These are phyloP conservation scores for Aspergillus coremiiformis DNA, from an alignment of 495 filamentous ascomycete species.

Conservation along the genomic window DNA sequence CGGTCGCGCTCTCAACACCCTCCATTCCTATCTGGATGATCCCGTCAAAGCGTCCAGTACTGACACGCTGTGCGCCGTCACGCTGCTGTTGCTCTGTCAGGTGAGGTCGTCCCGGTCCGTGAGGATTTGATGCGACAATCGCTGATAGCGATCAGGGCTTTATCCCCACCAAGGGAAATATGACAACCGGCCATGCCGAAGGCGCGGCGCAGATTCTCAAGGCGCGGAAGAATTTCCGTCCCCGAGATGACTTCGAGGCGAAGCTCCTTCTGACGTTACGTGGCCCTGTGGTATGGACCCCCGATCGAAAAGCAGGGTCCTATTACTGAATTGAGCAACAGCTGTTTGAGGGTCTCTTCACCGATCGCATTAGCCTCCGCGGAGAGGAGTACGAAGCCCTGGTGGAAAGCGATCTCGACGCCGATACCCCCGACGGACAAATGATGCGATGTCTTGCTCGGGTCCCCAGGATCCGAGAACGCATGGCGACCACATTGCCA, in stretches of 20 bases:
- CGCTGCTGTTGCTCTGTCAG: slow-evolving; percentile 36
- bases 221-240: slow-evolving; percentile 24
- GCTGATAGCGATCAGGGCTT: slow-evolving; percentile 4
- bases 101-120: not conserved
- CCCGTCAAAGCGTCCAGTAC: slow-evolving; percentile 26
- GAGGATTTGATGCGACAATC: not conserved
- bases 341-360: slow-evolving; percentile 38
- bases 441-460: slow-evolving; percentile 24
- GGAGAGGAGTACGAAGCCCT: slow-evolving; percentile 31
- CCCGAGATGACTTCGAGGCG: slow-evolving; percentile 32
- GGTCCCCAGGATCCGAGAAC: slow-evolving; percentile 23
- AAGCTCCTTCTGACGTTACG: slow-evolving; percentile 32
- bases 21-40: slow-evolving; percentile 34
- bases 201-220: slow-evolving; percentile 36
- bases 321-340: slow-evolving; percentile 6
- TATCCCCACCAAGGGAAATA: not conserved
- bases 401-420: slow-evolving; percentile 25
- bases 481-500: slow-evolving; percentile 7
- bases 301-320: not conserved
- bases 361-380: slow-evolving; percentile 28
- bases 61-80: slow-evolving; percentile 40
- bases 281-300: slow-evolving; percentile 30
- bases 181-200: slow-evolving; percentile 27
- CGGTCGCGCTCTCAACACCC: slow-evolving; percentile 25
- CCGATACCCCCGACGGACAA: slow-evolving; percentile 20